A percentile compares a stretch with the other conserved stretches of the same genome.
Evolutionary conservation across 2,329 filamentous ascomycete genomes (phyloP).

Genomic region (Phoma sp.): DNA sequence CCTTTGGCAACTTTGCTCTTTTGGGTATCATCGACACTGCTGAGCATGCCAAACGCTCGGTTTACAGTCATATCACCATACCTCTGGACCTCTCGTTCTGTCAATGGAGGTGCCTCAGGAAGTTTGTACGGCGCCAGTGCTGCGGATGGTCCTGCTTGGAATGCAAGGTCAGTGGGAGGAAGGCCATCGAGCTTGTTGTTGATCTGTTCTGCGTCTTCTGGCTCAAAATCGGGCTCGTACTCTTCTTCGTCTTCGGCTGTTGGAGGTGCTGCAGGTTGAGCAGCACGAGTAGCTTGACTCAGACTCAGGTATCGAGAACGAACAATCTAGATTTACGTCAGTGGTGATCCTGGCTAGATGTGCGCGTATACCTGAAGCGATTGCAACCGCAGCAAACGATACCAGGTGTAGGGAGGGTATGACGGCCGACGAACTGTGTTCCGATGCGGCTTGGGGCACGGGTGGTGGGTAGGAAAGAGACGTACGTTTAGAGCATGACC

Average conservation of each 20-base stretch:
- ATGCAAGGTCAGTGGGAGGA: constrained; percentile 61
- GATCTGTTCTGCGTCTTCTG: constrained; percentile 79
- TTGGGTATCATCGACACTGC: constrained; percentile 68
- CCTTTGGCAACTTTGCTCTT: constrained; percentile 61
- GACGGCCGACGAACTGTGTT: too few relatives aligned
- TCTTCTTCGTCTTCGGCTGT: constrained; percentile 75
- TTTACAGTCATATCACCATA: constrained; percentile 76
- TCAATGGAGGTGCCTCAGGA: constrained; percentile 76
- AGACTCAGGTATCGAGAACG: constrained; percentile 51
- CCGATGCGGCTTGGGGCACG: not conserved
- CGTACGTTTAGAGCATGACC: constrained; percentile 75
- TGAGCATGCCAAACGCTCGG: constrained; percentile 79
- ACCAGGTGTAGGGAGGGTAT: too few relatives aligned
- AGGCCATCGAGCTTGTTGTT: constrained; percentile 76
- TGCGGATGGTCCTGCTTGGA: constrained; percentile 43
- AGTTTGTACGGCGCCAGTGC: constrained; percentile 76
- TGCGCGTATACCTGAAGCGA: not conserved
- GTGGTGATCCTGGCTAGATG: not conserved
- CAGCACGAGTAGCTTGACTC: constrained; percentile 34
- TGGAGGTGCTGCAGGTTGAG: constrained; percentile 36
- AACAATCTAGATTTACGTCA: constrained; percentile 40
- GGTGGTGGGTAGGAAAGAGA: constrained; percentile 20
- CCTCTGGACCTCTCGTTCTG: constrained; percentile 71
- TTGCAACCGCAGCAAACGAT: not conserved
- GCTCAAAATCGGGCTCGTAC: constrained; percentile 86